phyloP scores from a whole-genome alignment of 208 protist genomes.

The Novymonas esmeraldas region DNA sequence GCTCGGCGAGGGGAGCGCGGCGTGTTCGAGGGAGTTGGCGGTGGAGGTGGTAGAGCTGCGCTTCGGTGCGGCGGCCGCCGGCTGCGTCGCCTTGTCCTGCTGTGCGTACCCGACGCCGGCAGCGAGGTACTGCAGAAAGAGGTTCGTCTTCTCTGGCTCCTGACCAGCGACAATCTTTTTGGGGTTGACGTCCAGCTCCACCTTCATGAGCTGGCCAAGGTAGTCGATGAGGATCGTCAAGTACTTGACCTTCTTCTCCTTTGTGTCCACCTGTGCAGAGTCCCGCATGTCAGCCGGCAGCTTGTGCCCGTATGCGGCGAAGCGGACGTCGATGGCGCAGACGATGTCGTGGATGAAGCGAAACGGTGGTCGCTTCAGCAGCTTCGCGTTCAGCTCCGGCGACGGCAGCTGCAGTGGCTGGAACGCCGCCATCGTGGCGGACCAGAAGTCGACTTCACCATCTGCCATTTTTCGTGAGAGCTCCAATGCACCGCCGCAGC shows the following conservation, averaged over 20 bases:
- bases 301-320: constrained; percentile 74
- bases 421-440: constrained; percentile 72
- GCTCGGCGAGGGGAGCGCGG: constrained; percentile 19
- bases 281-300: constrained; percentile 60
- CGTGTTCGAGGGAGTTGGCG: not conserved
- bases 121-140: constrained; percentile 85
- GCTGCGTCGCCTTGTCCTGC: constrained; percentile 64
- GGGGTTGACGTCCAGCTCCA: constrained; percentile 75
- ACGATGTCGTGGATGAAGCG: constrained; percentile 93
- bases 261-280: constrained; percentile 64
- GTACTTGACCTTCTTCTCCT: constrained; percentile 91
- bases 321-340: constrained; percentile 65
- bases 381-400: constrained; percentile 83
- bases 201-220: constrained; percentile 63
- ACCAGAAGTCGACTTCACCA: constrained; percentile 75
- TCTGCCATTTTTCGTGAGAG: too few species aligned
- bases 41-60: not conserved
- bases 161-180: constrained; percentile 90
- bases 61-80: not conserved
- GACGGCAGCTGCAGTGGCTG: constrained; percentile 65
- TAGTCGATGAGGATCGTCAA: constrained; percentile 75
- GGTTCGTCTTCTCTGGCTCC: constrained; percentile 90
- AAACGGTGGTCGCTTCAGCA: constrained; percentile 89
- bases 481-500: too few species aligned
- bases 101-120: constrained; percentile 78